phyloP scores from a whole-genome alignment of 2,329 filamentous ascomycete genomes.

The Paraphaeosphaeria minitans region DNA sequence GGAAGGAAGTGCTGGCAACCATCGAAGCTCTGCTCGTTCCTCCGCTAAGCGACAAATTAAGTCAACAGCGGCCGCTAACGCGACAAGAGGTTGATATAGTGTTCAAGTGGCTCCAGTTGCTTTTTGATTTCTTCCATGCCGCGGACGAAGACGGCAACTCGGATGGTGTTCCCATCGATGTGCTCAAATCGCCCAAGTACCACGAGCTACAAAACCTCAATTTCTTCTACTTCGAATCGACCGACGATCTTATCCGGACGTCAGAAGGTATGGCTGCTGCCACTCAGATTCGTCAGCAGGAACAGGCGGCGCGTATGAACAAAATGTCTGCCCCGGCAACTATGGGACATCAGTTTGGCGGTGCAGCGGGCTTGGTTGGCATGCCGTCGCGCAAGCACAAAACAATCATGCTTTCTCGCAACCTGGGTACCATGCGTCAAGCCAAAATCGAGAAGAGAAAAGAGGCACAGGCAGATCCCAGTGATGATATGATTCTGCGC shows the following conservation, averaged over 20 bases:
- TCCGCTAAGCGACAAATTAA: slow-evolving; percentile 92
- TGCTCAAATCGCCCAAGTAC: slow-evolving; percentile 96
- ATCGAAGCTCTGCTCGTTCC: slow-evolving; percentile 90
- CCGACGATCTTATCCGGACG: slow-evolving; percentile 89
- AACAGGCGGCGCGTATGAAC: slow-evolving; percentile 61
- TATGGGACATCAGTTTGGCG: slow-evolving; percentile 58
- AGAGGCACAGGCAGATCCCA: slow-evolving; percentile 94
- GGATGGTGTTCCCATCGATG: slow-evolving; percentile 85
- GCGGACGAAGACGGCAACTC: slow-evolving; percentile 85
- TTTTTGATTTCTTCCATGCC: slow-evolving; percentile 95
- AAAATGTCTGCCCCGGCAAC: slow-evolving; percentile 71
- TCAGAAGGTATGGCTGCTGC: slow-evolving; percentile 94
- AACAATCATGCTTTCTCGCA: slow-evolving; percentile 87
- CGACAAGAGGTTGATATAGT: slow-evolving; percentile 93
- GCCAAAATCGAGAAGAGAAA: slow-evolving; percentile 95
- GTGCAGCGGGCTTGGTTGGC: slow-evolving; percentile 64
- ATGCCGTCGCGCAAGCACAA: slow-evolving; percentile 59
- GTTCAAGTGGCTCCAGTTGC: slow-evolving; percentile 88
- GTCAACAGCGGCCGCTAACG: slow-evolving; percentile 78
- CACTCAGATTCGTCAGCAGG: slow-evolving; percentile 76
- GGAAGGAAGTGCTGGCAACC: slow-evolving; percentile 95
- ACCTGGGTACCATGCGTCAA: slow-evolving; percentile 93
- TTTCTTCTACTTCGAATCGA: slow-evolving; percentile 97
- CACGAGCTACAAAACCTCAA: slow-evolving; percentile 95
- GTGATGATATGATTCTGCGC: slow-evolving; percentile 95